Percentiles rank a stretch among this genome's conserved stretches.
Conservation (phyloP, 768 basidiomycete species). For the Mrakia hoshinonis region DNA sequence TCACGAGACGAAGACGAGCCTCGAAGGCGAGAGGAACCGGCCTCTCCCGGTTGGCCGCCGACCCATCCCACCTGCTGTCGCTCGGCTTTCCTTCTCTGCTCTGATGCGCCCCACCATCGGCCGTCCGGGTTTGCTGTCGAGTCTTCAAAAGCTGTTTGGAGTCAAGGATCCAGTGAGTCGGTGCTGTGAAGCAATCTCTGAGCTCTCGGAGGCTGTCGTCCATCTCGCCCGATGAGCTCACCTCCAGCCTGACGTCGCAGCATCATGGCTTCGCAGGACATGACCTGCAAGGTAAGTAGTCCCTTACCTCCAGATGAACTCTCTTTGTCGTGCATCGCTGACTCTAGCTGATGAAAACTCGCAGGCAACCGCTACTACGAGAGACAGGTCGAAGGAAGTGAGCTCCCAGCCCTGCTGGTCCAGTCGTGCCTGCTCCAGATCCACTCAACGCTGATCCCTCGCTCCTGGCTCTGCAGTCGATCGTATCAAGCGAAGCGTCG, state of each 20-base stretch:
- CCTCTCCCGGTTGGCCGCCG: too few relatives aligned
- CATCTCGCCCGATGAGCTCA: conserved; percentile 43
- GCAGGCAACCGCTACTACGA: conserved; percentile 7
- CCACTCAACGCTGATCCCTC: too few relatives aligned
- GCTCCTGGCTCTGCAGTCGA: neutral
- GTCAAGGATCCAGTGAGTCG: too few relatives aligned
- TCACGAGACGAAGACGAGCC: too few relatives aligned
- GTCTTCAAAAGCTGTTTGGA: too few relatives aligned
- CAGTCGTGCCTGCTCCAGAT: neutral
- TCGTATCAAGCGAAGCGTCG: neutral
- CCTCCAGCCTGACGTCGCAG: neutral
- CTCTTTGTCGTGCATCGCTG: neutral
- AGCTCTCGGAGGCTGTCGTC: neutral
- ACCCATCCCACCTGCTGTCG: too few relatives aligned
- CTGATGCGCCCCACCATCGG: too few relatives aligned
- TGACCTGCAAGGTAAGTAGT: neutral
- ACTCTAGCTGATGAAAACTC: neutral
- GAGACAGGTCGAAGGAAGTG: neutral
- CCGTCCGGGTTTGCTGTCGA: too few relatives aligned
- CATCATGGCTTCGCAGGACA: neutral
- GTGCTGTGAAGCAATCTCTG: too few relatives aligned
- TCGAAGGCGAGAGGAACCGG: too few relatives aligned
- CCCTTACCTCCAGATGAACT: too few relatives aligned
- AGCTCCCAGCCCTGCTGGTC: neutral
- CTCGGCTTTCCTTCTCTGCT: too few relatives aligned